Evolutionary conservation across 257 asterid species (phyloP).

Genomic region (Solanum sejunctum): DNA sequence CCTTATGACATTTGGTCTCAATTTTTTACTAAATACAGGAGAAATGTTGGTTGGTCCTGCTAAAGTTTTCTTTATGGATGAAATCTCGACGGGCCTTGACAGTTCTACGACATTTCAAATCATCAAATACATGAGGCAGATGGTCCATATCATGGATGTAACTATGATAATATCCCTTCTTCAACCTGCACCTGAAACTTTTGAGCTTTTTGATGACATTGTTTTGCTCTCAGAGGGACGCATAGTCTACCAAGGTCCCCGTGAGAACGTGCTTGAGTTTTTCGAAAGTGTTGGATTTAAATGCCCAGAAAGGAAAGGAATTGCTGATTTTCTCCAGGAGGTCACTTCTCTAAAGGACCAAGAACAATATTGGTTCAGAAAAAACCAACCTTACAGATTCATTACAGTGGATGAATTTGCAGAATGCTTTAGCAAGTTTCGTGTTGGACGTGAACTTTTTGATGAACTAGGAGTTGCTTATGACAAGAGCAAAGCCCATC

Average conservation of each 20-base stretch:
- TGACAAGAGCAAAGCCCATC: conserved; percentile 56
- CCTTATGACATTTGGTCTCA: background rate
- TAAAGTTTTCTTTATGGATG: conserved; percentile 95
- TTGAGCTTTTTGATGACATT: conserved; percentile 77
- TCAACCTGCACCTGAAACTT: conserved; percentile 95
- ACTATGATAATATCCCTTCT: conserved; percentile 92
- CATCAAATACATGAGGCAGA: conserved; percentile 74
- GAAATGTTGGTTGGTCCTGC: conserved; percentile 99
- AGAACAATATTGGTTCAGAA: conserved; percentile 78
- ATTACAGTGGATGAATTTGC: conserved; percentile 62
- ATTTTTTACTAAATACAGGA: conserved; percentile 29
- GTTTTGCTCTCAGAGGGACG: conserved; percentile 74
- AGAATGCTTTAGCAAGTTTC: conserved; percentile 49
- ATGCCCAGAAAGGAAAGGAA: conserved; percentile 90
- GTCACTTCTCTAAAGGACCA: conserved; percentile 86
- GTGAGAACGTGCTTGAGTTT: conserved; percentile 69
- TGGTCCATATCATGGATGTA: conserved; percentile 90
- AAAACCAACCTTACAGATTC: conserved; percentile 44
- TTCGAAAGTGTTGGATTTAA: conserved; percentile 83
- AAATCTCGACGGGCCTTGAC: conserved; percentile 95
- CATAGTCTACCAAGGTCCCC: conserved; percentile 81
- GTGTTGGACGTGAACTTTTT: conserved; percentile 41
- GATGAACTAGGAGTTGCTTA: conserved; percentile 72
- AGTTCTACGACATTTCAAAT: conserved; percentile 92
- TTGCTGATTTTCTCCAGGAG: conserved; percentile 91